These are phyloP conservation scores for Entelexis sorbosivorans DNA, from an alignment of 1,139 yeast genomes.

Conservation along the genomic window DNA sequence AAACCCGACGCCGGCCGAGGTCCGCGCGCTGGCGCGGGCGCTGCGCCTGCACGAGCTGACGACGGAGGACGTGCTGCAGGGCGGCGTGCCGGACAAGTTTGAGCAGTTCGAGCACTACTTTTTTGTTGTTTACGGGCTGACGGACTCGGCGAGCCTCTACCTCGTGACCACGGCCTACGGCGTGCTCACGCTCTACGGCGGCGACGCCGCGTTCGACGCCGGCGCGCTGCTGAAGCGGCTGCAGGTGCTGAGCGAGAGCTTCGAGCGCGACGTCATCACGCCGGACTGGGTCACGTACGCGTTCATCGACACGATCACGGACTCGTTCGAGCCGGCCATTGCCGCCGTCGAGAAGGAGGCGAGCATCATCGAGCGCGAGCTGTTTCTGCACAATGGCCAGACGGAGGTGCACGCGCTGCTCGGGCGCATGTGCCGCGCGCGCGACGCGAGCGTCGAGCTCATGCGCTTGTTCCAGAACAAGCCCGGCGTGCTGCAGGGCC, in stretches of 20 bases:
- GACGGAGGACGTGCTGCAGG: slow-evolving; percentile 1
- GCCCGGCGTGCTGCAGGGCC: slow-evolving; percentile 1
- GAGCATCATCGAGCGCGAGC: slow-evolving; percentile 5
- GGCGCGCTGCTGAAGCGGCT: not conserved
- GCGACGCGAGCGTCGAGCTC: slow-evolving; percentile 5
- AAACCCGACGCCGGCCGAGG: not conserved
- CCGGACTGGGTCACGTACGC: slow-evolving; percentile 7
- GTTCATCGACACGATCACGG: slow-evolving; percentile 5
- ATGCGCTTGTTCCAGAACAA: slow-evolving; percentile 11
- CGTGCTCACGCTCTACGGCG: not conserved
- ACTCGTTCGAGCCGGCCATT: not conserved
- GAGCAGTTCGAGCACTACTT: slow-evolving; percentile 7
- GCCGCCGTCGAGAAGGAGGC: slow-evolving; percentile 3
- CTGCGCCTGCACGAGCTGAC: slow-evolving; percentile 4
- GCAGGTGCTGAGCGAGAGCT: not conserved
- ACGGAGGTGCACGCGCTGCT: slow-evolving; percentile 2
- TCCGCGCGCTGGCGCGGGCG: not conserved
- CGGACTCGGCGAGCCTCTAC: not conserved
- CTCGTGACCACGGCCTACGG: slow-evolving; percentile 2
- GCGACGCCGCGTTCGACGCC: not conserved
- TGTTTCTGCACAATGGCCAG: slow-evolving; percentile 5
- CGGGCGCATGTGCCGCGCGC: slow-evolving; percentile 8
- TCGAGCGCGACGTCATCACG: not conserved
- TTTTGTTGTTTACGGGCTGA: slow-evolving; percentile 1
- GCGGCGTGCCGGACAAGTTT: slow-evolving; percentile 3